These are phyloP conservation scores for Dioszegia crocea DNA, from an alignment of 768 basidiomycete species.

Conservation along the genomic window DNA sequence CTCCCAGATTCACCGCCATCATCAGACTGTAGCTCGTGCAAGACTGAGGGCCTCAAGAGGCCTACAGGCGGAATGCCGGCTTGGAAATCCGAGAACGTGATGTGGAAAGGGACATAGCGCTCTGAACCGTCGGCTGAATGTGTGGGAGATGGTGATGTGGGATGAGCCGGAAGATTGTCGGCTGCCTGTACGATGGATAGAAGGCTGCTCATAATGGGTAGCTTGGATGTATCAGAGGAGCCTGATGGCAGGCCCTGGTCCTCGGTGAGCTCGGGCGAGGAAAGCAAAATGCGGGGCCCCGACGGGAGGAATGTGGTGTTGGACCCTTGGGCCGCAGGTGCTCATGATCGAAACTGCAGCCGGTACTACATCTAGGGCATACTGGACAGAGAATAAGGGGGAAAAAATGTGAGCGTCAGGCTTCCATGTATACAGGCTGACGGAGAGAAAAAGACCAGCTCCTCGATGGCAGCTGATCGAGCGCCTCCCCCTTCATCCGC, in stretches of 20 bases:
- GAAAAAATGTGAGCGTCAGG: too few species aligned
- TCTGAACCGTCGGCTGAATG: conserved; percentile 20
- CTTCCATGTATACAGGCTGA: too few species aligned
- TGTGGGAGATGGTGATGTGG: conserved; percentile 15
- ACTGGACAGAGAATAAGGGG: too few species aligned
- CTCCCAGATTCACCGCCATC: conserved; percentile 12
- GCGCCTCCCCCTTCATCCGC: too few species aligned
- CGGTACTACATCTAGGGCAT: too few species aligned
- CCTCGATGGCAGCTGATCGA: too few species aligned
- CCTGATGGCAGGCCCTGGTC: neutral
- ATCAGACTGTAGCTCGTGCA: conserved; percentile 23
- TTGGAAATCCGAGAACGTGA: conserved; percentile 30
- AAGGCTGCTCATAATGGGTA: conserved; percentile 9
- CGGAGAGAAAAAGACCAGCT: too few species aligned
- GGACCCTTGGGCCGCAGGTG: too few species aligned
- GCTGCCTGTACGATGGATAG: conserved; percentile 31
- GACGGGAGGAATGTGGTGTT: neutral
- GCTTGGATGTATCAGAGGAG: neutral
- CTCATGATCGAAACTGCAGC: too few species aligned
- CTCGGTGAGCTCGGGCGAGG: neutral
- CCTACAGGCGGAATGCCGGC: conserved; percentile 50
- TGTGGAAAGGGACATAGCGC: conserved; percentile 38
- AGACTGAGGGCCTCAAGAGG: conserved; percentile 48
- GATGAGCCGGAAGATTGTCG: conserved; percentile 34
- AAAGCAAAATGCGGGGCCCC: neutral